These are phyloP conservation scores for Yamadazyma sp. DNA, from an alignment of 1,139 yeast species.

Conservation along the genomic window DNA sequence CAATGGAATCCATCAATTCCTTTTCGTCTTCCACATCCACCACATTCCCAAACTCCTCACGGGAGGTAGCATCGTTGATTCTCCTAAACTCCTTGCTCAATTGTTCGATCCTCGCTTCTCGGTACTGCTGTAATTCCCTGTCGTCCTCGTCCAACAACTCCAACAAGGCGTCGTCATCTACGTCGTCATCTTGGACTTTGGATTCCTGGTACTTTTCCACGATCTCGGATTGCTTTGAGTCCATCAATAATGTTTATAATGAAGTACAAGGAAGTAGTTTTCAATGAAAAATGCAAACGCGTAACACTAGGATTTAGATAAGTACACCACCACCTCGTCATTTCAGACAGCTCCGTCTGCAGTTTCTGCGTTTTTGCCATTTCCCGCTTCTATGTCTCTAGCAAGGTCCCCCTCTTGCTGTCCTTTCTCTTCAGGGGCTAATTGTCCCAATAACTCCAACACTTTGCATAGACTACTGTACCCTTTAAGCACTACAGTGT, in stretches of 20 bases:
- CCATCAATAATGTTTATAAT: slow-evolving; percentile 18
- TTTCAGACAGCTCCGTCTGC: background rate
- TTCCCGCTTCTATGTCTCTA: background rate
- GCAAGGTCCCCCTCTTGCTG: background rate
- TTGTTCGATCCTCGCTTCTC: slow-evolving; percentile 53
- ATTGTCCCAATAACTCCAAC: slow-evolving; percentile 7
- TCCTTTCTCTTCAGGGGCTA: background rate
- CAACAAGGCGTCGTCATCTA: slow-evolving; percentile 37
- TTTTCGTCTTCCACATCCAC: slow-evolving; percentile 49
- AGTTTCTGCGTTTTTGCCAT: background rate
- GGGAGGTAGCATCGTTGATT: slow-evolving; percentile 31
- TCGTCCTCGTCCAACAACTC: slow-evolving; percentile 40
- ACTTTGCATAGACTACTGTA: slow-evolving; percentile 9
- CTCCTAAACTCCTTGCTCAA: slow-evolving; percentile 43
- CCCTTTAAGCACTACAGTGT: slow-evolving; percentile 12
- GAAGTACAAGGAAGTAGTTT: background rate
- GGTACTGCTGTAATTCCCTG: slow-evolving; percentile 29
- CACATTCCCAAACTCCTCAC: slow-evolving; percentile 30
- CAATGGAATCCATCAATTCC: slow-evolving; percentile 52
- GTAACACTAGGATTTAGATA: background rate
- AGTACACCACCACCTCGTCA: background rate
- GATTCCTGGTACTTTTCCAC: slow-evolving; percentile 45
- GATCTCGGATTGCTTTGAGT: slow-evolving; percentile 29
- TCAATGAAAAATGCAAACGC: slow-evolving; percentile 1
- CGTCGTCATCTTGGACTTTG: slow-evolving; percentile 22